A percentile compares a stretch with the other conserved stretches of the same genome.
These are phyloP conservation scores for Moesziomyces parantarcticus DNA, from an alignment of 1,284 basidiomycete species.

Conservation along the genomic window DNA sequence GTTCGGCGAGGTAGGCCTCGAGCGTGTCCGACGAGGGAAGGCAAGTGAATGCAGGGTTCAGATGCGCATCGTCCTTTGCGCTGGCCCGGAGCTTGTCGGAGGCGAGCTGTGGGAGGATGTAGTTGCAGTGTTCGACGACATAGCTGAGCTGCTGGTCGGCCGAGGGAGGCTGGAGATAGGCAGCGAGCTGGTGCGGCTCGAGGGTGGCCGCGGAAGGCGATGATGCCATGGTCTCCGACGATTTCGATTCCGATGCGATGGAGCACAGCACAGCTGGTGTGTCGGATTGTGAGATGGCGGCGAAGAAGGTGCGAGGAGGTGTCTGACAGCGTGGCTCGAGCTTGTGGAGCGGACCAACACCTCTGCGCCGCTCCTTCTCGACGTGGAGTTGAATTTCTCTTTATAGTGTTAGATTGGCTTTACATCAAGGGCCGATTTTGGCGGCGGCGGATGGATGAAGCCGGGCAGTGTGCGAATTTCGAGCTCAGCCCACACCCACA, in stretches of 20 bases:
- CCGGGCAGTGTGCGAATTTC: no score
- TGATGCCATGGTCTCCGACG: conserved; percentile 12
- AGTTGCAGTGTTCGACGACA: conserved; percentile 44
- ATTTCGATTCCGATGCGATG: neutral
- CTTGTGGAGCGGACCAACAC: no score
- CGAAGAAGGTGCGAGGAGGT: no score
- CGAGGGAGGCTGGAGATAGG: conserved; percentile 22
- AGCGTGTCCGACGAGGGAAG: conserved; percentile 33
- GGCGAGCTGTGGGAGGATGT: conserved; percentile 39
- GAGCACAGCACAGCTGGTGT: no score
- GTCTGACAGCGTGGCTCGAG: no score
- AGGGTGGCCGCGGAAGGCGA: conserved; percentile 4
- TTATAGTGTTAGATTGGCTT: no score
- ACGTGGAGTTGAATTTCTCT: no score
- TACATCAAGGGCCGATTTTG: no score
- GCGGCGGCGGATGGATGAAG: no score
- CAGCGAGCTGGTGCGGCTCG: conserved; percentile 33
- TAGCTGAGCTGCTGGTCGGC: conserved; percentile 16
- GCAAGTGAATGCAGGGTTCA: conserved; percentile 12
- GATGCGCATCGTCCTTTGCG: neutral
- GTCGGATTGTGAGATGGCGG: no score
- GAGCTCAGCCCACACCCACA: no score
- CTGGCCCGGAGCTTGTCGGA: conserved; percentile 13
- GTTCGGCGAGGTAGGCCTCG: conserved; percentile 27
- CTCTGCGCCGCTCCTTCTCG: no score